Conservation (phyloP, 2,329 filamentous ascomycete genomes). For the Phialophora tarda region DNA sequence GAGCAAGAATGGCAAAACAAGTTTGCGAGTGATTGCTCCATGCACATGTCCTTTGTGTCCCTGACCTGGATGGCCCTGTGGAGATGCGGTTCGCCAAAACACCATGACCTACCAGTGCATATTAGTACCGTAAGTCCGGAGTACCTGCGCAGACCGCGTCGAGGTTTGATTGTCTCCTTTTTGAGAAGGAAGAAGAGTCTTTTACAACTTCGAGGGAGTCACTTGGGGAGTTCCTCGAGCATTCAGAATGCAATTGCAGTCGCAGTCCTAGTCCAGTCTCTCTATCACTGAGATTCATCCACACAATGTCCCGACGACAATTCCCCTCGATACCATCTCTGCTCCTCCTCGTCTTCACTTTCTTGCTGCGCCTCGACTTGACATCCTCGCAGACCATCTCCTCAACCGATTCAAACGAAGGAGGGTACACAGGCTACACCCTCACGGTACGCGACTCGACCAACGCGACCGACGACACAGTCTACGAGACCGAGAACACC, state of each 20-base stretch:
- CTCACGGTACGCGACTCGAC: constrained; percentile 54
- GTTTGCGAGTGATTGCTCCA: too few relatives aligned
- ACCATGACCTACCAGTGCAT: neutral
- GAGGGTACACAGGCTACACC: constrained; percentile 63
- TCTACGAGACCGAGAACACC: constrained; percentile 62
- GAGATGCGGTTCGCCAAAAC: constrained; percentile 1
- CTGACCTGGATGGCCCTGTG: neutral
- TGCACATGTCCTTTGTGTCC: too few relatives aligned
- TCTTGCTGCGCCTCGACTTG: constrained; percentile 1
- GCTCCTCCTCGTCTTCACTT: neutral
- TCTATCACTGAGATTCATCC: neutral
- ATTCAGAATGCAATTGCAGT: too few relatives aligned
- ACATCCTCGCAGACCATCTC: constrained; percentile 23
- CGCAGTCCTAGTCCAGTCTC: neutral
- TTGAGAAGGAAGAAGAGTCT: too few relatives aligned
- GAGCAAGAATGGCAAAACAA: too few relatives aligned
- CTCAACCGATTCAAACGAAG: constrained; percentile 35
- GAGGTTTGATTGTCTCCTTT: too few relatives aligned
- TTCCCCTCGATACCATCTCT: too few relatives aligned
- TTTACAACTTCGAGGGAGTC: neutral
- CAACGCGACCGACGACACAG: constrained; percentile 43
- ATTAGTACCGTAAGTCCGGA: too few relatives aligned
- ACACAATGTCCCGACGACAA: neutral
- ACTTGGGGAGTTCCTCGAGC: too few relatives aligned
- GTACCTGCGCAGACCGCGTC: too few relatives aligned